A percentile compares a stretch with the other conserved stretches of the same genome.
These are phyloP conservation scores for Hypoxylon subgilvum DNA, from an alignment of 495 filamentous ascomycete species.

Conservation along the genomic window DNA sequence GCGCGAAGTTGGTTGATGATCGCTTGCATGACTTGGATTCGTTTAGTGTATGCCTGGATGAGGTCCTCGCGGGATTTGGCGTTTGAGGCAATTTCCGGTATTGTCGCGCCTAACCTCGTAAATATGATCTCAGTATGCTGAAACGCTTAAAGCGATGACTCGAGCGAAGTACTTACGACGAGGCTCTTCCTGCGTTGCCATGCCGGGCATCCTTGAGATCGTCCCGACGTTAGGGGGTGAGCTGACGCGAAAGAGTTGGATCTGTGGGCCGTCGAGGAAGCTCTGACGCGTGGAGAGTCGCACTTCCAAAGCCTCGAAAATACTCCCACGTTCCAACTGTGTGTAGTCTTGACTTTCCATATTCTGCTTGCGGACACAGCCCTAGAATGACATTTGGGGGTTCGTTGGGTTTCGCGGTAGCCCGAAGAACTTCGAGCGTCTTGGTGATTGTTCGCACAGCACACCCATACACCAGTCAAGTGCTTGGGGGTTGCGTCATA, in stretches of 20 bases:
- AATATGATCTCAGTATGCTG: neutral
- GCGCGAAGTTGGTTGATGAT: conserved; percentile 16
- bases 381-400: neutral
- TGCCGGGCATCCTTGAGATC: neutral
- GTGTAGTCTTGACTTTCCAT: conserved; percentile 21
- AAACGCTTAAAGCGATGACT: neutral
- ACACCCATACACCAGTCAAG: neutral
- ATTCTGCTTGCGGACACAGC: neutral
- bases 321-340: conserved; percentile 3
- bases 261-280: conserved; percentile 3
- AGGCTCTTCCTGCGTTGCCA: neutral
- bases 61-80: conserved; percentile 3
- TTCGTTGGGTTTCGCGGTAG: neutral
- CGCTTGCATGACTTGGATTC: conserved; percentile 13
- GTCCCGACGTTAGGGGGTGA: neutral
- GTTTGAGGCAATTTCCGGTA: neutral
- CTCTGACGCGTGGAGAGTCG: conserved; percentile 3
- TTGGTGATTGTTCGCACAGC: neutral
- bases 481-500: neutral
- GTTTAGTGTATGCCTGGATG: conserved; percentile 7
- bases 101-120: neutral
- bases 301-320: conserved; percentile 13
- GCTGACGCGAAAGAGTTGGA: conserved; percentile 23
- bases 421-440: neutral
- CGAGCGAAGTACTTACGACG: conserved; percentile 3